A percentile compares a stretch with the other conserved stretches of the same genome.
These are phyloP conservation scores for Geotrichum phurueaensis DNA, from an alignment of 1,139 yeast genomes.

Conservation along the genomic window DNA sequence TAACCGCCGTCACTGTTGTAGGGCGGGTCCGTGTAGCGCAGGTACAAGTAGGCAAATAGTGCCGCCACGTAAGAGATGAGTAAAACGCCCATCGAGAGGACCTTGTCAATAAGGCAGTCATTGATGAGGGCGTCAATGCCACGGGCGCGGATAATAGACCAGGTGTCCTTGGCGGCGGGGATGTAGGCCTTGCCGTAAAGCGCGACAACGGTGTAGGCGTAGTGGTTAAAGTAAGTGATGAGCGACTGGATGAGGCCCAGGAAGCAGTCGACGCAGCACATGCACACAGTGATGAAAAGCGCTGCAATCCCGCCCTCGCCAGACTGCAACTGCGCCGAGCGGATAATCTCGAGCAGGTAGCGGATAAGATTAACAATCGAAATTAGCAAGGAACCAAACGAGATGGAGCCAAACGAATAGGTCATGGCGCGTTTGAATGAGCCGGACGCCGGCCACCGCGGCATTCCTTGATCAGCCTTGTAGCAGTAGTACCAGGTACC, in stretches of 20 bases:
- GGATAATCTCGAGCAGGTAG: constrained; percentile 45
- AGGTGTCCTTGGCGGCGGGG: constrained; percentile 73
- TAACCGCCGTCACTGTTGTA: constrained; percentile 63
- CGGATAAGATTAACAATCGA: constrained; percentile 63
- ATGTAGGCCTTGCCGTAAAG: constrained; percentile 77
- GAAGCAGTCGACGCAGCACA: constrained; percentile 52
- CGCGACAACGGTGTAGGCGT: constrained; percentile 83
- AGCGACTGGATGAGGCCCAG: constrained; percentile 69
- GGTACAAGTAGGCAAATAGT: constrained; percentile 62
- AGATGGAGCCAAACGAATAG: constrained; percentile 83
- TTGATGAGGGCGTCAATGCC: constrained; percentile 85
- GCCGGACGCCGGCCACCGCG: constrained; percentile 72
- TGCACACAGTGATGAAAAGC: constrained; percentile 48
- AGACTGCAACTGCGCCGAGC: constrained; percentile 47
- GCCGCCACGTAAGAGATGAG: constrained; percentile 68
- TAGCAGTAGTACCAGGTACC: constrained; percentile 90
- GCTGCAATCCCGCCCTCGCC: constrained; percentile 42
- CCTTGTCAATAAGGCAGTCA: constrained; percentile 74
- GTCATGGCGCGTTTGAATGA: constrained; percentile 80
- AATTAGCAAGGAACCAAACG: constrained; percentile 81
- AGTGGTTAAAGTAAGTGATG: constrained; percentile 81
- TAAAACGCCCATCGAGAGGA: constrained; percentile 64
- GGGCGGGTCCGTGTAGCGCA: constrained; percentile 65
- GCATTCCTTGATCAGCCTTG: constrained; percentile 72
- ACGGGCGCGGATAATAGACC: constrained; percentile 67